phyloP scores from a whole-genome alignment of 371 early-diverging fungal genomes.

The Dipsacomyces acuminosporus region DNA sequence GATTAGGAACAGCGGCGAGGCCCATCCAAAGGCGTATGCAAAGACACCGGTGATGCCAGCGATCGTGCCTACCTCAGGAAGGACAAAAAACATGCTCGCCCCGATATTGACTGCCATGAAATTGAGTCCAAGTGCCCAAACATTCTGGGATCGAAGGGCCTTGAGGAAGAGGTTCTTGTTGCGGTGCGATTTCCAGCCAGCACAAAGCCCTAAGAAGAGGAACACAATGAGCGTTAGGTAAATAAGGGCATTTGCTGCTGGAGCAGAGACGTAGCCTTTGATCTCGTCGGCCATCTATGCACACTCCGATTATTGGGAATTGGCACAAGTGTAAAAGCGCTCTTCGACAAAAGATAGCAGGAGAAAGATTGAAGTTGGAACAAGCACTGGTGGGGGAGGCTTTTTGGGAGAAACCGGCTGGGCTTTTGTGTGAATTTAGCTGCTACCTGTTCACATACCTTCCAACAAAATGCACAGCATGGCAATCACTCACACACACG shows the following conservation, averaged over 20 bases:
- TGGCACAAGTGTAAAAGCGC: too few relatives aligned
- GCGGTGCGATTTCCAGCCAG: slow-evolving; percentile 16
- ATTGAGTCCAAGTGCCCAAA: slow-evolving; percentile 34
- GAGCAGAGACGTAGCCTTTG: too few relatives aligned
- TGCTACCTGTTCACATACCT: too few relatives aligned
- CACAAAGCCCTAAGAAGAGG: slow-evolving; percentile 28
- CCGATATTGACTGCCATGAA: slow-evolving; percentile 42
- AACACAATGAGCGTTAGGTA: slow-evolving; percentile 33
- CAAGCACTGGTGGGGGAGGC: too few relatives aligned
- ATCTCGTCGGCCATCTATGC: too few relatives aligned
- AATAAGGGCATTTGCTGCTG: slow-evolving; percentile 12
- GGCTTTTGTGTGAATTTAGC: too few relatives aligned
- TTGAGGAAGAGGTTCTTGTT: slow-evolving; percentile 34
- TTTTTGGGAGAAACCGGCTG: too few relatives aligned
- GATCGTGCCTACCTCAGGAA: slow-evolving; percentile 40
- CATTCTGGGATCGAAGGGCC: slow-evolving; percentile 22
- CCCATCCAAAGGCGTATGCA: slow-evolving; percentile 37
- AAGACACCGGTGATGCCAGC: slow-evolving; percentile 40
- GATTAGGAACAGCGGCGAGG: slow-evolving; percentile 28
- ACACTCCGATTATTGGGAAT: too few relatives aligned
- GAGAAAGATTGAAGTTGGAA: too few relatives aligned
- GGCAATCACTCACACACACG: too few relatives aligned
- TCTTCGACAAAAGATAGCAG: too few relatives aligned
- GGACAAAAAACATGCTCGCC: slow-evolving; percentile 35
- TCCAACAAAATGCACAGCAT: too few relatives aligned